These are phyloP conservation scores for Herpomyces periplanetae DNA, from an alignment of 2,329 filamentous ascomycete species.

Conservation along the genomic window DNA sequence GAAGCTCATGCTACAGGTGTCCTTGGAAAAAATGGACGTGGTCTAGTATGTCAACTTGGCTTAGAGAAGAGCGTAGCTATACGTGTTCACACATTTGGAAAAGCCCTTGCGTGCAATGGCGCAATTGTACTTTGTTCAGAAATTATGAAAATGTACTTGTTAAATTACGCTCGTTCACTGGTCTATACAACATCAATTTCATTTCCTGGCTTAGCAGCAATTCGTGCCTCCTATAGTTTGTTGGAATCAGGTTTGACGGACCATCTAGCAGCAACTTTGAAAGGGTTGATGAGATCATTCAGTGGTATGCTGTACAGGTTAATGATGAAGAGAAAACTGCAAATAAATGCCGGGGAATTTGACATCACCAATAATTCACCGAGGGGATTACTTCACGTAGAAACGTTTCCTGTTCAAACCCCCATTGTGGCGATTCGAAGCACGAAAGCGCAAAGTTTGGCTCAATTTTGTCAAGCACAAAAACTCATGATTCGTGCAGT, in stretches of 20 bases:
- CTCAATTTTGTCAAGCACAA: constrained; percentile 15
- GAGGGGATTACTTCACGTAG: constrained; percentile 8
- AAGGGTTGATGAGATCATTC: constrained; percentile 6
- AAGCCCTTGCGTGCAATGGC: constrained; percentile 23
- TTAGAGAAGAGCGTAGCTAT: constrained; percentile 17
- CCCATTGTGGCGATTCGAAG: constrained; percentile 24
- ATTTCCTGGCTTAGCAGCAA: constrained; percentile 17
- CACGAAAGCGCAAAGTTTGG: constrained; percentile 15
- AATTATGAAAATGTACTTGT: constrained; percentile 18
- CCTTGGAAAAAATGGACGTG: constrained; percentile 15
- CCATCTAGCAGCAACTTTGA: constrained; percentile 1
- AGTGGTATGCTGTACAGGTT: constrained; percentile 3
- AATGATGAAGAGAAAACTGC: constrained; percentile 2
- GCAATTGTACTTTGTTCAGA: constrained; percentile 21
- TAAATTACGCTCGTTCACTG: constrained; percentile 33
- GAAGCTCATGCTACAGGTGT: constrained; percentile 26
- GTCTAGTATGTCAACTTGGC: constrained; percentile 16
- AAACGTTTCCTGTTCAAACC: constrained; percentile 11
- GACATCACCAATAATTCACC: constrained; percentile 12
- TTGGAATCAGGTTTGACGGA: constrained; percentile 13
- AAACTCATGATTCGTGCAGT: constrained; percentile 22
- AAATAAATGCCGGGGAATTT: constrained; percentile 7
- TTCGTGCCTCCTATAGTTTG: constrained; percentile 16
- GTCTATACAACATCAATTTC: constrained; percentile 34
- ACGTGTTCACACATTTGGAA: constrained; percentile 23